These are phyloP conservation scores for Lactarius hengduanensis DNA, from an alignment of 768 basidiomycete species.

Conservation along the genomic window DNA sequence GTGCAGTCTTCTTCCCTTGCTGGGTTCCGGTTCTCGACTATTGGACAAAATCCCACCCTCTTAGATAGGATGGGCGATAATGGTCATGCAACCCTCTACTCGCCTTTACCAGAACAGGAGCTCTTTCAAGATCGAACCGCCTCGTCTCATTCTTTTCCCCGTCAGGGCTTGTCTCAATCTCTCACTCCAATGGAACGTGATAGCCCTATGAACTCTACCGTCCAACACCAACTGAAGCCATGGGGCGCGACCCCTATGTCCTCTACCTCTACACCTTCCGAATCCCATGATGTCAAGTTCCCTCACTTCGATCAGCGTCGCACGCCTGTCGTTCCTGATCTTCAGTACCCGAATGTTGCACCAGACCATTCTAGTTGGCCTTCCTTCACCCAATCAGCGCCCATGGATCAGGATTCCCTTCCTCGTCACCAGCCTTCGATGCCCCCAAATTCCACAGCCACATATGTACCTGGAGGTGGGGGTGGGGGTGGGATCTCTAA, in stretches of 20 bases:
- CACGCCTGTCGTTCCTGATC: constrained; percentile 17
- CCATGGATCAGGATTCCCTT: constrained; percentile 4
- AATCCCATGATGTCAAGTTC: neutral
- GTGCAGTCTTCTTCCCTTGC: neutral
- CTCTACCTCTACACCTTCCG: neutral
- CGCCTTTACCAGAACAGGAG: neutral
- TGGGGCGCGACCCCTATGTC: neutral
- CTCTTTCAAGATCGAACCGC: neutral
- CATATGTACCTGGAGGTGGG: neutral
- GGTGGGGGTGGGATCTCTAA: neutral
- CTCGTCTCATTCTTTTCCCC: neutral
- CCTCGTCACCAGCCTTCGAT: neutral
- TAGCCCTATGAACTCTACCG: neutral
- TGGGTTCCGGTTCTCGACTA: constrained; percentile 19
- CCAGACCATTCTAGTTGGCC: neutral
- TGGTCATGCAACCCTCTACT: neutral
- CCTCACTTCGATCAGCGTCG: neutral
- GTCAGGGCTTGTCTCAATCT: neutral
- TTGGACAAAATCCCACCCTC: constrained; percentile 18
- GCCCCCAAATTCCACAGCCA: neutral
- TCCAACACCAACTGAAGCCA: neutral
- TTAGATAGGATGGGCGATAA: constrained; percentile 14
- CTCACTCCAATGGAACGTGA: neutral
- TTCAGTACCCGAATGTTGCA: constrained; percentile 10
- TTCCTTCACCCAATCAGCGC: neutral